Base-by-base conservation (phyloP, 805 yeast genomes). In the Danielozyma ontarioensis region DNA sequence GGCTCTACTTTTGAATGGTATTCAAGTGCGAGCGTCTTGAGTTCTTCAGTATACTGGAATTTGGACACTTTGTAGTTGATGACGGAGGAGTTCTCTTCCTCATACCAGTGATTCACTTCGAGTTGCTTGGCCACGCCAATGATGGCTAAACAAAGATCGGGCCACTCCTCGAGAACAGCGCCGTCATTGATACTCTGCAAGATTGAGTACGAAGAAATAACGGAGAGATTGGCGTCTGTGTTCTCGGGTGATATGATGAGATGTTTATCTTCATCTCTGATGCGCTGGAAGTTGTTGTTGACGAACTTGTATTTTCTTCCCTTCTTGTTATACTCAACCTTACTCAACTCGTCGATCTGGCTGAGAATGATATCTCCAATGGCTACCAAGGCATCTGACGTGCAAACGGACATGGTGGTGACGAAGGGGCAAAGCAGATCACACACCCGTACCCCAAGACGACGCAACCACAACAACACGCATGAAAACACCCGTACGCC, bases 301-400 rank as follows among this genome's bases (percentile, higher is more conserved):
- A 72, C 68, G 33, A 69, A 63, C 31, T 67, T 64, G 47, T 72
- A 74, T 42, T 65, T 68, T 33, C 76, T 52, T 8, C 78, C 78
- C 34, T 68, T 68, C 36, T 61, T 64, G 36, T 54, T 50, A 41
- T 57, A 62, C 36, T 63, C 67, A 15, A 60, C 49, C 28, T 57
- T 54, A 32, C 56, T 55, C 25, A 66, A 49, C 1, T 50, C 52
- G 33, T 51, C 59, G 23, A 64, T 40, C n/a, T 57, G 51, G 41
- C 49, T 46, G n/a, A 66, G 53, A 17, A 66, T 63, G 25, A 47
- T 38, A 29, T 64, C 69, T 13, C 66, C 48, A 2, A 63, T 52
- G 2, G 50, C 49, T 2, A 66, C 45, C 17, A 66, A 54, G 6
- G 70, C 68, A 18, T 62, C 66, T 4, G 66, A 39, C 2, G 51